These are phyloP conservation scores for Dryas octopetala DNA, from an alignment of 306 rosid genomes.

Conservation along the genomic window DNA sequence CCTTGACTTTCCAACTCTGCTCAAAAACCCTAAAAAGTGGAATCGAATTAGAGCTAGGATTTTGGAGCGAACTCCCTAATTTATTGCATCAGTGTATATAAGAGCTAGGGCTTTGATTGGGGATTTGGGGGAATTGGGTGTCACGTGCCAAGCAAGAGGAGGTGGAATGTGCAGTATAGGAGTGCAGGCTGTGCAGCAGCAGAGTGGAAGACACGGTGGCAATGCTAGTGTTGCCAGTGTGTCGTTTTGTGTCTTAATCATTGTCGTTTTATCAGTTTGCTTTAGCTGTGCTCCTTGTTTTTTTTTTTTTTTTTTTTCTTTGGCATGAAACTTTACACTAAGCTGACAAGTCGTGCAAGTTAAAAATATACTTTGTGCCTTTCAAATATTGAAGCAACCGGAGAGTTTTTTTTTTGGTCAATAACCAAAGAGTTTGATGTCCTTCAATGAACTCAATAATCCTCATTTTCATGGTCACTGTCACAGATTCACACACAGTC, in stretches of 20 bases:
- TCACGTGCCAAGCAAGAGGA: not conserved
- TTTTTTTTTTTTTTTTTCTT: no score
- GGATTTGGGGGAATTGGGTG: conserved; percentile 9
- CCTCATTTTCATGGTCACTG: no score
- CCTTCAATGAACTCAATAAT: no score
- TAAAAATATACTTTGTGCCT: no score
- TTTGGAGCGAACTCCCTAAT: conserved; percentile 1
- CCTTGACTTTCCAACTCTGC: not conserved
- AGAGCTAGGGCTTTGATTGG: not conserved
- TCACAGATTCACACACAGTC: no score
- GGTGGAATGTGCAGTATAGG: no score
- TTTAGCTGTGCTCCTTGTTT: no score
- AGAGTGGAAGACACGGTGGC: not conserved
- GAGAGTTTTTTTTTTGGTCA: no score
- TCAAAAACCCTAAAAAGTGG: not conserved
- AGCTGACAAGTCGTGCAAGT: no score
- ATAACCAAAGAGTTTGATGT: no score
- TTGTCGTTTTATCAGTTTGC: not conserved
- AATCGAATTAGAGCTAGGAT: conserved; percentile 6
- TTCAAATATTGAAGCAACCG: no score
- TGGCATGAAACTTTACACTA: no score
- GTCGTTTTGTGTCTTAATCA: not conserved
- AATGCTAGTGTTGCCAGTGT: not conserved
- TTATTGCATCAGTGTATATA: not conserved
- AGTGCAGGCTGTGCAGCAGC: not conserved